Conservation (phyloP, 371 early-diverging fungal species). For the Mucor saturninus region DNA sequence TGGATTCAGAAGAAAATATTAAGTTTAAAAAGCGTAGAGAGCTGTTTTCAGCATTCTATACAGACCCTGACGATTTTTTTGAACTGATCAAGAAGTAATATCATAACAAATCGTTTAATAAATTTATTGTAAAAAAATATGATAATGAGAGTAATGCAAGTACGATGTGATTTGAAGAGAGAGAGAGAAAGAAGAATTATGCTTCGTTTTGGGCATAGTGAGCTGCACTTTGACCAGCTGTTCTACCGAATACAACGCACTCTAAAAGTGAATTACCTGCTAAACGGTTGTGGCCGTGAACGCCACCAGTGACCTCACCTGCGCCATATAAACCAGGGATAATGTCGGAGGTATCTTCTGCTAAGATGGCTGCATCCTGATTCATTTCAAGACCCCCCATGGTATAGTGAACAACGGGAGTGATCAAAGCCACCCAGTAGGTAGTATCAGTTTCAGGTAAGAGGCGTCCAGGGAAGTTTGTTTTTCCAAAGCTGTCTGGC, state of each 20-base stretch:
- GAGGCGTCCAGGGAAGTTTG: constrained; percentile 64
- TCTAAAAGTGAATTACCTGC: constrained; percentile 85
- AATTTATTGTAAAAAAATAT: not conserved
- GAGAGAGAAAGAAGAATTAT: constrained; percentile 2
- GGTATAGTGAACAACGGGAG: constrained; percentile 85
- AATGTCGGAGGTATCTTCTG: constrained; percentile 12
- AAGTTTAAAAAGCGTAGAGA: constrained; percentile 18
- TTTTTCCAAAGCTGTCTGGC: constrained; percentile 70
- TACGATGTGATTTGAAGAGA: not conserved
- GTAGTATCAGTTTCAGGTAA: constrained; percentile 34
- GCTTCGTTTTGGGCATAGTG: constrained; percentile 13
- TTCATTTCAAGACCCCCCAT: constrained; percentile 86
- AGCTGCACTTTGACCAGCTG: constrained; percentile 69
- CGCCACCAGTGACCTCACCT: constrained; percentile 80
- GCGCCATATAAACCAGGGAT: constrained; percentile 74
- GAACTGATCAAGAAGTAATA: constrained; percentile 7
- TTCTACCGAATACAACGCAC: constrained; percentile 86
- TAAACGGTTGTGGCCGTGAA: constrained; percentile 85
- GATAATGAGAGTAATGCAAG: not conserved
- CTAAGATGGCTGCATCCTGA: constrained; percentile 40
- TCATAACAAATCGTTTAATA: not conserved
- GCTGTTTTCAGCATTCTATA: constrained; percentile 27
- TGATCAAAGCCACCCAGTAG: constrained; percentile 75
- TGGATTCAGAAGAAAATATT: constrained; percentile 4
- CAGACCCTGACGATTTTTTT: constrained; percentile 27